phyloP scores from a whole-genome alignment of 139 green algal species.

The Micromonas pusilla region DNA sequence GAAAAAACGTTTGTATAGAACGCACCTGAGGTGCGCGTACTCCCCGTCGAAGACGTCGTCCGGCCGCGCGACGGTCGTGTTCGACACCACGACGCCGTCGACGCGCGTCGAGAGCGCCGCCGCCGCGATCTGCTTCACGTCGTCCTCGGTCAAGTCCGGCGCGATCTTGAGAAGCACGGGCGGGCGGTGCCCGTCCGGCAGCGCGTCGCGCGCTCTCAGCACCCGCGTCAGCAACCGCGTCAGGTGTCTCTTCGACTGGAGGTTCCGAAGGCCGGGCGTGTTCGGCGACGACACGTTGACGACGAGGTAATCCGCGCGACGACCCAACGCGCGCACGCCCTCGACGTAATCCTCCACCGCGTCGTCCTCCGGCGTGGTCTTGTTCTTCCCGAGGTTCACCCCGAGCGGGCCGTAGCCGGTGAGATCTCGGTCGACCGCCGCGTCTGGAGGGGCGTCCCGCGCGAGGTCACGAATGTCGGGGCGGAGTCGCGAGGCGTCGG shows the following conservation, averaged over 20 bases:
- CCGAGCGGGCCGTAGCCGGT: slow-evolving; percentile 64
- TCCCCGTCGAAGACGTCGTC: neutral
- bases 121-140: slow-evolving; percentile 78
- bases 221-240: slow-evolving; percentile 53
- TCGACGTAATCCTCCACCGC: slow-evolving; percentile 76
- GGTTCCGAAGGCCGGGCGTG: slow-evolving; percentile 69
- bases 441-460: too few relatives aligned
- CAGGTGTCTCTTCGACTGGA: slow-evolving; percentile 75
- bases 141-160: slow-evolving; percentile 72
- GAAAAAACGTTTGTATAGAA: too few relatives aligned
- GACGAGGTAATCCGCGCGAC: slow-evolving; percentile 87
- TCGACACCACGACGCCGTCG: slow-evolving; percentile 70
- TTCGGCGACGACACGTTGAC: slow-evolving; percentile 98
- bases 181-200: slow-evolving; percentile 35
- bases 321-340: slow-evolving; percentile 32
- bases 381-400: slow-evolving; percentile 99
- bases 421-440: too few relatives aligned
- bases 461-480: neutral
- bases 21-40: too few relatives aligned
- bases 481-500: neutral
- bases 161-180: slow-evolving; percentile 93
- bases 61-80: slow-evolving; percentile 19
- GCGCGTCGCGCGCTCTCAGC: slow-evolving; percentile 62
- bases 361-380: slow-evolving; percentile 63
- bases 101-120: slow-evolving; percentile 58